phyloP scores from a whole-genome alignment of 2,329 filamentous ascomycete genomes.

The Zymoseptoria ardabiliae region DNA sequence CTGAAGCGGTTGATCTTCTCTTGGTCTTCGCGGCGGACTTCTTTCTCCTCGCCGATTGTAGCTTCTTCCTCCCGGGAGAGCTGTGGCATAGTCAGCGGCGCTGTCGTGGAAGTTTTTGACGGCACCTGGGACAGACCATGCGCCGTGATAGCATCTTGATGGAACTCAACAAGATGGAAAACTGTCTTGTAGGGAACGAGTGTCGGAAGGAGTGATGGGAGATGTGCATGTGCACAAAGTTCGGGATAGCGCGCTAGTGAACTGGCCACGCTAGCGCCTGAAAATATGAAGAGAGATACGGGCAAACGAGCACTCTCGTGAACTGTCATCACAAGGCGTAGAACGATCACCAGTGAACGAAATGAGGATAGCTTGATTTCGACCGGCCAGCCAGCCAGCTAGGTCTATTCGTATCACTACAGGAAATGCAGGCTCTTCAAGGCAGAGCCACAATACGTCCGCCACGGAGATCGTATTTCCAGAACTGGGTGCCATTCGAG shows the following conservation, averaged over 20 bases:
- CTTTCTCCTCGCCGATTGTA: constrained; percentile 69
- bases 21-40: constrained; percentile 93
- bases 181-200: background rate
- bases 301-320: too few relatives aligned
- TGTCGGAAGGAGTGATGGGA: background rate
- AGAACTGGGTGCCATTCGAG: background rate
- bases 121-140: constrained; percentile 31
- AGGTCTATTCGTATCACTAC: background rate
- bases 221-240: background rate
- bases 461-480: background rate
- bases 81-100: constrained; percentile 40
- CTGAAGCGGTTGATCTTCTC: constrained; percentile 99
- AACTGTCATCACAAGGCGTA: too few relatives aligned
- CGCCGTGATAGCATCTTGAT: constrained; percentile 35
- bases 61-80: constrained; percentile 90
- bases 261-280: background rate
- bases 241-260: background rate
- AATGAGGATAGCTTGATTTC: background rate
- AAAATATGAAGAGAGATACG: too few relatives aligned
- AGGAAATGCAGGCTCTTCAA: background rate
- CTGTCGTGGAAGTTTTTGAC: background rate
- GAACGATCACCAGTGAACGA: too few relatives aligned
- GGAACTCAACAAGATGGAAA: background rate
- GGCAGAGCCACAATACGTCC: background rate
- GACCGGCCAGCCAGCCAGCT: background rate